Evolutionary conservation across 2,329 filamentous ascomycete species (phyloP), one percentile per base, ranked within the genome.

Genomic region (Venturiaceae sp.): DNA sequence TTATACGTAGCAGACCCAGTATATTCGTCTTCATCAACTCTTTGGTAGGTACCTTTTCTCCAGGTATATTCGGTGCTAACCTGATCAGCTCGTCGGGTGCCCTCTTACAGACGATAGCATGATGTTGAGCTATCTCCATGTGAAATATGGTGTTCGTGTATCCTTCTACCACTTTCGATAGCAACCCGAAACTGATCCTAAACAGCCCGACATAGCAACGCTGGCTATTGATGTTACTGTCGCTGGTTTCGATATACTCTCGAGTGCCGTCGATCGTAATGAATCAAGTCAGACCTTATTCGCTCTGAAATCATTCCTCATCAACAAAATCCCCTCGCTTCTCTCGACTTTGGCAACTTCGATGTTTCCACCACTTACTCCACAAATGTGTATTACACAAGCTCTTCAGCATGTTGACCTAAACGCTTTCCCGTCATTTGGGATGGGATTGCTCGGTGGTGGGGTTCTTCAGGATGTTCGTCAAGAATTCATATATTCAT

Each of bases 401-500:
- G 83, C 85, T 7, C 74, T 89, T n/a, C 77, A 74, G 52, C 80
- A 81, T 28, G 77, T 87, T 36, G 83, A 87, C 58, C 78, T 79
- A 0, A 80, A 83, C 58, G 76, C 79, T 0, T 86, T 87, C 63
- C 83, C 84, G 4, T 82, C 84, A 0, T 85, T 86, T 60, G 78
- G 83, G 55, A 82, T 57, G 21, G 58, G 83, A 23, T 73, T 75
- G 23, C 77, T 78, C 68, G 74, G 74, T 34, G 75, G 71, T 13
- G 83, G 79, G 57, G 77, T 80, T 37, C 75, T 87, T 2, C 82
- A 83, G 30, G 81, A 85, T 61, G 90, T 89, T 30, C 82, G 86
- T 28, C 88, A 87, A 73, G 77, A 96, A 61, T 97, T 97, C 64
- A 82, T 95, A 41, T 94, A 95, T 63, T 86, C 92, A 0, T 99